These are phyloP conservation scores for Mucor ambiguus DNA, from an alignment of 371 early-diverging fungal species.

Conservation along the genomic window DNA sequence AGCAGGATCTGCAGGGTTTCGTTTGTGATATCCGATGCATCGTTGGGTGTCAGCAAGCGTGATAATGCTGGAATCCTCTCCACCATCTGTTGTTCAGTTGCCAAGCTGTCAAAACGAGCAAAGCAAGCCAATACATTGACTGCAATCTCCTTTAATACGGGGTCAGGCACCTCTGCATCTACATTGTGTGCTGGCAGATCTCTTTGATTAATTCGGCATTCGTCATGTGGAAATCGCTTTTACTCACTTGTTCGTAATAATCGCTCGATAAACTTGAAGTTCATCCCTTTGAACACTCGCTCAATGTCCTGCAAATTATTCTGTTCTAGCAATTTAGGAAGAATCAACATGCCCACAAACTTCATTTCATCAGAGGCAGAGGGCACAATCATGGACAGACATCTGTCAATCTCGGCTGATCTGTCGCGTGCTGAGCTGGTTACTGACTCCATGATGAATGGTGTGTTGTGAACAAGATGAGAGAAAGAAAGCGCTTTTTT, in stretches of 20 bases:
- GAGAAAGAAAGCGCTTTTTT: background rate
- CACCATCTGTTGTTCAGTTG: conserved; percentile 33
- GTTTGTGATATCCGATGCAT: conserved; percentile 32
- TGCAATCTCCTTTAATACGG: conserved; percentile 47
- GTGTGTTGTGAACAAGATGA: background rate
- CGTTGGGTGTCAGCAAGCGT: conserved; percentile 35
- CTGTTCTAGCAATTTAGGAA: conserved; percentile 51
- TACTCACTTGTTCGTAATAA: conserved; percentile 44
- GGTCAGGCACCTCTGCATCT: conserved; percentile 42
- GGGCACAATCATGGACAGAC: conserved; percentile 46
- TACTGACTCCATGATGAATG: conserved; percentile 11
- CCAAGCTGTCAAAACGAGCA: conserved; percentile 38
- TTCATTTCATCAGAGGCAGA: conserved; percentile 53
- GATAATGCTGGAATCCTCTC: conserved; percentile 48
- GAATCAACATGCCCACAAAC: conserved; percentile 56
- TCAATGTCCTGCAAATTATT: conserved; percentile 34
- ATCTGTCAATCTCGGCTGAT: conserved; percentile 50
- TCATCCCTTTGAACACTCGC: conserved; percentile 52
- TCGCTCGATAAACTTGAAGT: conserved; percentile 54
- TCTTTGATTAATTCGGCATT: no score
- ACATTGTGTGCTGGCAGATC: conserved; percentile 9
- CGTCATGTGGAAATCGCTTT: background rate
- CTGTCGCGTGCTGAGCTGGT: conserved; percentile 36
- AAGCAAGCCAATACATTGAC: conserved; percentile 49
- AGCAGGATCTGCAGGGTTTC: conserved; percentile 43